phyloP scores from a whole-genome alignment of 441 rosid species.

The Aquilaria agallochum region DNA sequence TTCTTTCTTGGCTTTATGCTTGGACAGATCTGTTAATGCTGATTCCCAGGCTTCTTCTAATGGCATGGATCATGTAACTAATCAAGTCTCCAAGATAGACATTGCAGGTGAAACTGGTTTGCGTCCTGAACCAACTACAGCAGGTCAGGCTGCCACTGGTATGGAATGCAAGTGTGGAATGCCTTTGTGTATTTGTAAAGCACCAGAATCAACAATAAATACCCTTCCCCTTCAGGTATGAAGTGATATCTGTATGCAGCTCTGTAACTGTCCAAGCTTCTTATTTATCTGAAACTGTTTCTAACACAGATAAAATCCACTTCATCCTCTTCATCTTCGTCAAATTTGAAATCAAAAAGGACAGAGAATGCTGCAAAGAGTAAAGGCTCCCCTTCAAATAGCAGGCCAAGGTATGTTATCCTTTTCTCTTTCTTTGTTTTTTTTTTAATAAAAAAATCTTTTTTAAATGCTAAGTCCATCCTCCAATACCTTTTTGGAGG shows the following conservation, averaged over 20 bases:
- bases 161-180: slow-evolving; percentile 90
- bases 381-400: slow-evolving; percentile 71
- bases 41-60: slow-evolving; percentile 28
- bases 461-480: too few relatives aligned
- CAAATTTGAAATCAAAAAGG: slow-evolving; percentile 48
- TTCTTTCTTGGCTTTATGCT: slow-evolving; percentile 15
- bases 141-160: slow-evolving; percentile 21
- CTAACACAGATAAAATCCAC: slow-evolving; percentile 36
- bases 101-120: slow-evolving; percentile 30
- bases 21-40: slow-evolving; percentile 36
- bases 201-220: slow-evolving; percentile 43
- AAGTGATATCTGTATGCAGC: slow-evolving; percentile 1
- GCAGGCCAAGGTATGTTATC: slow-evolving; percentile 46
- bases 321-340: slow-evolving; percentile 30
- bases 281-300: slow-evolving; percentile 11
- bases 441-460: too few relatives aligned
- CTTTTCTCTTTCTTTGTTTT: background rate
- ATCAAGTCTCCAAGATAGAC: slow-evolving; percentile 49
- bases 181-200: slow-evolving; percentile 91
- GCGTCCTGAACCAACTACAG: slow-evolving; percentile 31
- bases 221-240: slow-evolving; percentile 33
- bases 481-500: too few relatives aligned
- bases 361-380: slow-evolving; percentile 38
- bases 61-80: slow-evolving; percentile 39
- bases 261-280: background rate